These are phyloP conservation scores for Xylaria sp. DNA, from an alignment of 2,329 filamentous ascomycete species.

Conservation along the genomic window DNA sequence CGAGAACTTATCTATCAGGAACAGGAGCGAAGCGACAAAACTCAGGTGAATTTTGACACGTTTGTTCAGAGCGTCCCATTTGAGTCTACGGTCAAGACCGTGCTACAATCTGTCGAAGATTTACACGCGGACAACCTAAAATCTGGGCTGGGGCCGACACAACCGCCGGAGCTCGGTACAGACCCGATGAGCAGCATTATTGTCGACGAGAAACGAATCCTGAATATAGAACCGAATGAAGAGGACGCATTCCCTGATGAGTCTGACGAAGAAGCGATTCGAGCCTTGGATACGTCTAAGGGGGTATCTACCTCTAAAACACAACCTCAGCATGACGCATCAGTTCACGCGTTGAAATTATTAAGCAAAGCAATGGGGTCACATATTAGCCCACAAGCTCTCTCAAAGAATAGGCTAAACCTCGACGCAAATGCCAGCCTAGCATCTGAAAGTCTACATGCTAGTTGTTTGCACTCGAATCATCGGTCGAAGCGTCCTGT, in stretches of 20 bases:
- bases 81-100: conserved; percentile 71
- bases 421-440: conserved; percentile 20
- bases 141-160: conserved; percentile 51
- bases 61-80: conserved; percentile 64
- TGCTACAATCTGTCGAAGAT: conserved; percentile 84
- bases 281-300: conserved; percentile 16
- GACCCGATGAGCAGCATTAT: conserved; percentile 55
- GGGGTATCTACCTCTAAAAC: conserved; percentile 10
- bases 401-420: conserved; percentile 8
- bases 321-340: not conserved
- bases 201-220: conserved; percentile 68
- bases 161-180: conserved; percentile 37
- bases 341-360: not conserved
- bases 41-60: conserved; percentile 63
- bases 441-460: conserved; percentile 47
- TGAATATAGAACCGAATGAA: conserved; percentile 52
- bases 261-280: conserved; percentile 56
- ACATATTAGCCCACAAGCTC: not conserved
- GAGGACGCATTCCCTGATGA: conserved; percentile 57
- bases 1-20: conserved; percentile 69
- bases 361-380: not conserved
- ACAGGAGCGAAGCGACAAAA: conserved; percentile 51
- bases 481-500: conserved; percentile 47
- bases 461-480: conserved; percentile 50
- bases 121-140: conserved; percentile 74